Base-by-base conservation (phyloP, 352 stramenopile species). In the Hyaloperonospora brassicae region DNA sequence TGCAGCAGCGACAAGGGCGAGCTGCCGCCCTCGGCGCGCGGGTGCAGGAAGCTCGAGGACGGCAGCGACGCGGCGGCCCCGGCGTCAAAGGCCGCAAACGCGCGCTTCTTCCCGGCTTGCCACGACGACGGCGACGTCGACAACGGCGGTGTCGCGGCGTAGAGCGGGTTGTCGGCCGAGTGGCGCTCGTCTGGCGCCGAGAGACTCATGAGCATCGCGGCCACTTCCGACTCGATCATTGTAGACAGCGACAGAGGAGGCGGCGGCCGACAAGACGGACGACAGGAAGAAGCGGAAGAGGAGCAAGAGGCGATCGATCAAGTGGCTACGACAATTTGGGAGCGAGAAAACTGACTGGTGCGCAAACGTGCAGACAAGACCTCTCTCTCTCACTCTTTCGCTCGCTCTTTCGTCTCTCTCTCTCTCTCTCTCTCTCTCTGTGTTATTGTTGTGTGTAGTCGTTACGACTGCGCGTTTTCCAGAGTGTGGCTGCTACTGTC, bases 181-280 rank as follows among this genome's bases (percentile, higher is more conserved):
- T 83, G 71, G 67, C 73, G 73, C 60, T 87, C 77, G 61, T 89
- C 77, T 0, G 77, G 79, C 38, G 79, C 79, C 41, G 79, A 89
- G 13, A 89, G 68, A 52, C 79, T 87, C 74, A 89, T 87, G 57
- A 89, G 77, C 48, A 75, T 87, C 63, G 87, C 74, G 40, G 79
- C 79, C 34, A 81, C 73, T 69, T 89, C 79, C 25, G 61, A 77
- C 52, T 89, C 79, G 43, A 87, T 73, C 75, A 87, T 87, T 17
- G 42, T 24, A 24, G 39, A 24, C 4, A 39, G 52, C 27, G 53
- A 40, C 17, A 17, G 17, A 0, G 17, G 17, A 17, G 17, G 17
- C 17, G 17, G 17, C 17, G 17, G 17, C 17, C 17, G 17, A 17
- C 17, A 17, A 17, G 17, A 17, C 17, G 14, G 51, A 45, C 25